Evolutionary conservation across 2,329 filamentous ascomycete species (phyloP).

Genomic region (Fusarium begoniae): DNA sequence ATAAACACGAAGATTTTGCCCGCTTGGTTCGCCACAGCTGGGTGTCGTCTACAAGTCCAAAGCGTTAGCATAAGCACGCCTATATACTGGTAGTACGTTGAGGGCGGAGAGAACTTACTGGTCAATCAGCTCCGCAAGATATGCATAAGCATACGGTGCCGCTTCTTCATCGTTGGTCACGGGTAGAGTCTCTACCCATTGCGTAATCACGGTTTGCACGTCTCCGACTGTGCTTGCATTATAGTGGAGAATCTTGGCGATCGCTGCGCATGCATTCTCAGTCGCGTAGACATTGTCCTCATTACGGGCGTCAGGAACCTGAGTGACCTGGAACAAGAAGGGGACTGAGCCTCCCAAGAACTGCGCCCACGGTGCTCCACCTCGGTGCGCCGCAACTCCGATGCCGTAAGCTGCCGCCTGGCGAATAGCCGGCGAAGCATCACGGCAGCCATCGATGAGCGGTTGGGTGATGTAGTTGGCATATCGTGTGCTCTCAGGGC

Average conservation of each 20-base stretch:
- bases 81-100: neutral
- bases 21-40: constrained; percentile 79
- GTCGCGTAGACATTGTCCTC: constrained; percentile 98
- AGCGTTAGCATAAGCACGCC: constrained; percentile 39
- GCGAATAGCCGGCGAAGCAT: constrained; percentile 87
- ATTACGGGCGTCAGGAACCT: constrained; percentile 80
- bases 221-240: constrained; percentile 82
- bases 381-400: constrained; percentile 92
- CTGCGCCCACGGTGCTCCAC: constrained; percentile 85
- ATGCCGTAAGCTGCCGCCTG: constrained; percentile 97
- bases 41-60: constrained; percentile 74
- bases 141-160: constrained; percentile 93
- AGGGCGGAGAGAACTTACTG: constrained; percentile 72
- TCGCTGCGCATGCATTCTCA: constrained; percentile 95
- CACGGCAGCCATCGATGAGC: constrained; percentile 84
- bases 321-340: constrained; percentile 84
- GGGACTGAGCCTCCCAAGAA: constrained; percentile 85
- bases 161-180: constrained; percentile 97
- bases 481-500: constrained; percentile 86
- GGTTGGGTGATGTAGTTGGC: constrained; percentile 87
- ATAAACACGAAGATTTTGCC: constrained; percentile 86
- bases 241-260: constrained; percentile 96
- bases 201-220: constrained; percentile 76
- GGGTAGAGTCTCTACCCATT: constrained; percentile 91
- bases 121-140: constrained; percentile 89